Conservation (phyloP, 2,329 filamentous ascomycete genomes). For the Parasarocladium wereldwijsianum region DNA sequence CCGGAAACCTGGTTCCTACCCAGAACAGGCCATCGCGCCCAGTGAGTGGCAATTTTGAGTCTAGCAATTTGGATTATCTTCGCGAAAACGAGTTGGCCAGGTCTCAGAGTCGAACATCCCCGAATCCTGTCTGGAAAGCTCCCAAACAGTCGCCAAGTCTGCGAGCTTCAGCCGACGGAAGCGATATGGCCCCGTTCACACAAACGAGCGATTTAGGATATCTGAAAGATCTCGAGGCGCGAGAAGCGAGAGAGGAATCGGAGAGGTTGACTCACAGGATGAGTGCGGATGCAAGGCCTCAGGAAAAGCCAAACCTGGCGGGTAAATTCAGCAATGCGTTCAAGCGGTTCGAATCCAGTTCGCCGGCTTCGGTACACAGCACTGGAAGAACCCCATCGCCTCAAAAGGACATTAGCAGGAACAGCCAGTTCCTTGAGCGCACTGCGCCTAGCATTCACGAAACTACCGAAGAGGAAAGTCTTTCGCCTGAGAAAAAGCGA, state of each 20-base stretch:
- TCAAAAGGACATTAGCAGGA: constrained; percentile 37
- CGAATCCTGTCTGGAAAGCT: constrained; percentile 4
- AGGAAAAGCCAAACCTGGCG: constrained; percentile 63
- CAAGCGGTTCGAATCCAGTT: constrained; percentile 65
- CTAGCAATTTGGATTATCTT: constrained; percentile 61
- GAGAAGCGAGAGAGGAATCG: constrained; percentile 33
- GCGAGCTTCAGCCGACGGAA: too few species aligned
- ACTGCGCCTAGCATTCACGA: constrained; percentile 22
- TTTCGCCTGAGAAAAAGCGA: constrained; percentile 77
- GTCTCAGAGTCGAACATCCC: constrained; percentile 15
- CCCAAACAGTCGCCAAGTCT: constrained; percentile 25
- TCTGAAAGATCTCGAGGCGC: constrained; percentile 59
- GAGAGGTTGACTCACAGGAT: constrained; percentile 48
- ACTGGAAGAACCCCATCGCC: constrained; percentile 32
- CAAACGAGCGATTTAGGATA: constrained; percentile 66
- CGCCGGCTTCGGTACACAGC: constrained; percentile 10
- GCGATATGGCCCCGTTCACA: constrained; percentile 13
- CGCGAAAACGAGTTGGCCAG: constrained; percentile 55
- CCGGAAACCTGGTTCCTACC: constrained; percentile 57
- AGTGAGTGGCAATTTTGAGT: constrained; percentile 68
- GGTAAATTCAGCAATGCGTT: constrained; percentile 91
- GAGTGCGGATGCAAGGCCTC: constrained; percentile 51
- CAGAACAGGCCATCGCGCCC: constrained; percentile 50
- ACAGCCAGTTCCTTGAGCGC: constrained; percentile 45
- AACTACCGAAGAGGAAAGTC: constrained; percentile 51